Evolutionary conservation across 306 rosid genomes (phyloP), one percentile per base, ranked within the genome.

Genomic region (Quercus rubra): DNA sequence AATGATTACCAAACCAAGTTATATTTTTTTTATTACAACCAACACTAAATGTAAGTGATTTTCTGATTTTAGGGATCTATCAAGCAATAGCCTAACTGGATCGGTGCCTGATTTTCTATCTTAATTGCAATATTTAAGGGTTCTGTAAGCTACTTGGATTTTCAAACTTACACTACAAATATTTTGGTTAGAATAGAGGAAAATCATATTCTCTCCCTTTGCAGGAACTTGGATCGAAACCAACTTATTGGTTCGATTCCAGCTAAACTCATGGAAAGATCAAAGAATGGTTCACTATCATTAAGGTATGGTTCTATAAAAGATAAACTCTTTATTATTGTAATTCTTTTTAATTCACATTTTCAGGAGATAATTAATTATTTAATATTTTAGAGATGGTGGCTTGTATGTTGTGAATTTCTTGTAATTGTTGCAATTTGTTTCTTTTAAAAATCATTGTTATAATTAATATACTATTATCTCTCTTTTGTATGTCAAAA

Each of bases 161-260:
- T 30, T 25, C 18, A 15, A 19, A 55, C 71, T n/a, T 0, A 61
- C 4, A 19, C 35, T 21, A 13, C 17, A 35, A 66, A 43, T 51
- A 61, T 8, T n/a, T 6, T 74, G 3, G 11, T 31, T 19, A 51
- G 6, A 25, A 28, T 70, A 33, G 14, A 72, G 70, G 41, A 69
- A 63, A 30, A 15, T 54, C 78, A 76, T 58, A 30, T 70, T 77
- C 49, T 49, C 33, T 81, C 19, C 56, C 69, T 85, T 77, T 13
- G 30, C 84, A 91, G 92, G 82, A 91, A 91, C 73, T 82, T 91
- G 78, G 80, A 57, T 38, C 78, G 78, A 6, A 88, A 88, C 77
- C 80, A 83, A 6, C 74, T 87, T 66, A 83, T 78, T 15, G 89
- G 91, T 14, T 38, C 66, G 15, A 74, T 91, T 63, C 92, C 95